These are phyloP conservation scores for Neurospora tetrasperma DNA, from an alignment of 495 filamentous ascomycete species.

Conservation along the genomic window DNA sequence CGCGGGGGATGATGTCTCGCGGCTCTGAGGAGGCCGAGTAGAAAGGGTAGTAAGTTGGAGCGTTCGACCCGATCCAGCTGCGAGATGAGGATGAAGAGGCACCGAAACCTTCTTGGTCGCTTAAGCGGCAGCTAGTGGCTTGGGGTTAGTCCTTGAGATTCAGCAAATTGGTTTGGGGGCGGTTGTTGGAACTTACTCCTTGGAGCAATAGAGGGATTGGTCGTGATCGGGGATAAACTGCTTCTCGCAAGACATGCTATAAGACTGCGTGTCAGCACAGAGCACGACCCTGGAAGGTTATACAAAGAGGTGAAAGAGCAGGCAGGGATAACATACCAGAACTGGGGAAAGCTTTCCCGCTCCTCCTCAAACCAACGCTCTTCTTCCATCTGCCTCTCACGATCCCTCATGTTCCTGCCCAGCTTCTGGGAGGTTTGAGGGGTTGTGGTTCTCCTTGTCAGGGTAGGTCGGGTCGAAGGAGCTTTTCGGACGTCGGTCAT, in stretches of 20 bases:
- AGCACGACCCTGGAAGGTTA: too few relatives aligned
- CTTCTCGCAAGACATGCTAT: constrained; percentile 44
- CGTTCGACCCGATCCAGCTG: constrained; percentile 16
- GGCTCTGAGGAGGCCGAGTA: constrained; percentile 32
- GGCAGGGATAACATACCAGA: constrained; percentile 30
- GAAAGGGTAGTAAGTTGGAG: constrained; percentile 22
- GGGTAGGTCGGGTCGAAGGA: constrained; percentile 26
- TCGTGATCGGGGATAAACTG: constrained; percentile 37
- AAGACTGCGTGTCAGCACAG: constrained; percentile 14
- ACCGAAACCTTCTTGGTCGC: constrained; percentile 28
- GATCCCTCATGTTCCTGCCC: constrained; percentile 33
- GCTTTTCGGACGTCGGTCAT: constrained; percentile 40
- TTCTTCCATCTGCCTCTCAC: constrained; percentile 36
- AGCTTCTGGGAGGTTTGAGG: constrained; percentile 30
- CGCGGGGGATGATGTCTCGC: constrained; percentile 41
- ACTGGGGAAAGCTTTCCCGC: constrained; percentile 41
- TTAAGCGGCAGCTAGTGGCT: constrained; percentile 31
- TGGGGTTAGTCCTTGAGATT: constrained; percentile 12
- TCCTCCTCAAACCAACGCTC: constrained; percentile 39
- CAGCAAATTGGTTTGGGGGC: neutral
- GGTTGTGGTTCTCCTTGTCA: constrained; percentile 27
- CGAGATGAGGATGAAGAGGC: constrained; percentile 18
- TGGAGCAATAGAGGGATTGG: constrained; percentile 38
- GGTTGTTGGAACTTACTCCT: constrained; percentile 28
- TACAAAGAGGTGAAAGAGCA: too few relatives aligned